These are phyloP conservation scores for Fomitopsis palustris DNA, from an alignment of 1,284 basidiomycete genomes.

Conservation along the genomic window DNA sequence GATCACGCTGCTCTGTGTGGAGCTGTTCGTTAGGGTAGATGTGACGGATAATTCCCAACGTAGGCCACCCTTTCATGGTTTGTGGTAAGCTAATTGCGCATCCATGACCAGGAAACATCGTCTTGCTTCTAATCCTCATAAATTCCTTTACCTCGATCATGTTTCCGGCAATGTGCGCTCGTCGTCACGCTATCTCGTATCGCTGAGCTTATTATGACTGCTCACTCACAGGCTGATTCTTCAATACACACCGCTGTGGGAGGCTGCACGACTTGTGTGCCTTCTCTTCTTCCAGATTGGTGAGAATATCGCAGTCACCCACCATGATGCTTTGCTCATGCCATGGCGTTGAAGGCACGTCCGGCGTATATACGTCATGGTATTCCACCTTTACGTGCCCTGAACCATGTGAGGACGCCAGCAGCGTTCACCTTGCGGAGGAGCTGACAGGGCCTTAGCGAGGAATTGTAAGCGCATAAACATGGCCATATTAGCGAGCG, in stretches of 20 bases:
- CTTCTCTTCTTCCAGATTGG: slow-evolving; percentile 49
- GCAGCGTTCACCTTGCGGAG: background rate
- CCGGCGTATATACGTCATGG: slow-evolving; percentile 42
- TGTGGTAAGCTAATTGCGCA: background rate
- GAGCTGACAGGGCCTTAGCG: background rate
- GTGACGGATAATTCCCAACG: slow-evolving; percentile 35
- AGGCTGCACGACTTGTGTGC: slow-evolving; percentile 48
- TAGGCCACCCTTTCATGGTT: slow-evolving; percentile 24
- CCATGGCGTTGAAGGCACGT: slow-evolving; percentile 36
- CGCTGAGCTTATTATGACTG: background rate
- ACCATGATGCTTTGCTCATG: background rate
- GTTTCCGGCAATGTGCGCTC: slow-evolving; percentile 49
- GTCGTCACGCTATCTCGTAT: background rate
- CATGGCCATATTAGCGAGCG: slow-evolving; percentile 45
- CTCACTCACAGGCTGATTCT: slow-evolving; percentile 39
- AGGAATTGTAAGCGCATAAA: slow-evolving; percentile 44
- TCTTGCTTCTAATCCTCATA: slow-evolving; percentile 43
- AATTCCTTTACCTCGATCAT: slow-evolving; percentile 46
- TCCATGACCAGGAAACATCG: slow-evolving; percentile 33
- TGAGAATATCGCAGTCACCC: slow-evolving; percentile 13
- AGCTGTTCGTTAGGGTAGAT: slow-evolving; percentile 38
- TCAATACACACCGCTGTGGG: slow-evolving; percentile 53
- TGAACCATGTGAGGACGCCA: slow-evolving; percentile 32
- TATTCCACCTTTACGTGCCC: slow-evolving; percentile 41
- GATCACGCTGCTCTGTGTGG: slow-evolving; percentile 38